Evolutionary conservation across 164 flowering plant species (phyloP), one percentile per base, ranked within the genome.

Genomic region (Aristolochia fimbriata): DNA sequence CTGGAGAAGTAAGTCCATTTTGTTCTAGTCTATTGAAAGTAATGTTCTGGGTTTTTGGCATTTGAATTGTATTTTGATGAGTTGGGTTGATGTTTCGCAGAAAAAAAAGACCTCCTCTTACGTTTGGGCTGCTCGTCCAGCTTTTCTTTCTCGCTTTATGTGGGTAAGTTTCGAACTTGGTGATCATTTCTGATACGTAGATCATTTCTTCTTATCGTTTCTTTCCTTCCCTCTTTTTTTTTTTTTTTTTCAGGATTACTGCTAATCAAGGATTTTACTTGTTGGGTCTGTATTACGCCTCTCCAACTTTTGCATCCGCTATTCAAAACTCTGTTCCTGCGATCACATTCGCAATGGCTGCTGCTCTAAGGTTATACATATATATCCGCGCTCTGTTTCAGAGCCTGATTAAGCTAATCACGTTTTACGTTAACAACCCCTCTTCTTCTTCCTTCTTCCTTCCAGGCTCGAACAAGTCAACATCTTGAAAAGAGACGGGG

Each of bases 271-370:
- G 86, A 60, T 88, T 83, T 64, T 88, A 88, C 70, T 70, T 83
- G 25, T 61, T 88, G 76, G 96, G 91, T 46, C 59, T 88, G 71
- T 75, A 82, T 47, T 77, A 85, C 66, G 82, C 91, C 57, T 79
- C 91, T 57, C 91, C 89, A 63, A 88, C 91, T 47, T 83, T 88
- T 70, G 96, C 86, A 62, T 83, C 89, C 27, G 91, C 91, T 59
- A 83, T 88, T 76, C 96, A 88, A 69, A 83, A 88, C 65, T 82
- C 86, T 52, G 86, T 85, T 64, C 91, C 89, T 62, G 91, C 91
- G 19, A 80, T 88, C 63, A 88, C 91, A 19, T 85, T 88, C 68
- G 60, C 73, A 27, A 78, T 88, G 89, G 96, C 96, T 55, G 71
- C 81, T 27, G 78, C 76, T 55, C 50, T 84, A 25, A 70, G 91